A percentile compares a stretch with the other conserved stretches of the same genome.
These are phyloP conservation scores for Biscogniauxia marginata DNA, from an alignment of 2,329 filamentous ascomycete genomes.

Conservation along the genomic window DNA sequence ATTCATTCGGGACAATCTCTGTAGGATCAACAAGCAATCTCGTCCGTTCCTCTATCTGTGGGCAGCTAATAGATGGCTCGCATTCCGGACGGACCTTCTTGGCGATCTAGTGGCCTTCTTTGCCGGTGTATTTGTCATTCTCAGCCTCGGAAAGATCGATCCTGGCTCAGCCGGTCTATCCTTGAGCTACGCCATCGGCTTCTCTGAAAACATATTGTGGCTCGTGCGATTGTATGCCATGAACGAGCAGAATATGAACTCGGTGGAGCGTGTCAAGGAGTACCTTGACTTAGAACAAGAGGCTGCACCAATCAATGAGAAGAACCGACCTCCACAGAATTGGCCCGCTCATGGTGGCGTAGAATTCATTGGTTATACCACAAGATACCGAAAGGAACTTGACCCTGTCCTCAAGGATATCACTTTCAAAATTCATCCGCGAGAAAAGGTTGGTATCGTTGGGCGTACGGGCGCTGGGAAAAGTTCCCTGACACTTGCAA, in stretches of 20 bases:
- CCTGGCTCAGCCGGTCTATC: conserved; percentile 91
- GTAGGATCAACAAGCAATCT: conserved; percentile 84
- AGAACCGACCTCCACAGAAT: conserved; percentile 71
- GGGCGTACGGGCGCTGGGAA: conserved; percentile 95
- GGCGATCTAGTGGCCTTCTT: conserved; percentile 93
- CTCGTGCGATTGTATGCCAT: conserved; percentile 89
- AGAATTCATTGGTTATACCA: conserved; percentile 86
- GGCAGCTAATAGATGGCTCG: conserved; percentile 95
- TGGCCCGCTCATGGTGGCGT: conserved; percentile 88
- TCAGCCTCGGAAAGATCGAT: conserved; percentile 79
- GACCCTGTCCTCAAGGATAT: conserved; percentile 83
- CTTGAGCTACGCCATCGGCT: conserved; percentile 92
- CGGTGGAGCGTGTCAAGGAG: conserved; percentile 94
- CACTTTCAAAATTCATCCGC: conserved; percentile 79
- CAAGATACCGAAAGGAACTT: conserved; percentile 82
- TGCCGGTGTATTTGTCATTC: conserved; percentile 84
- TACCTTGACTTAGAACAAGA: conserved; percentile 97
- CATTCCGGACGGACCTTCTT: conserved; percentile 85
- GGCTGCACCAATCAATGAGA: conserved; percentile 72
- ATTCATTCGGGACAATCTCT: conserved; percentile 89
- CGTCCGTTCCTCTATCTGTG: conserved; percentile 95
- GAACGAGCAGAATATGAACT: conserved; percentile 99
- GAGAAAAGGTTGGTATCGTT: conserved; percentile 94
- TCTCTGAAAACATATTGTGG: conserved; percentile 96
- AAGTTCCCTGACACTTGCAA: conserved; percentile 86